Evolutionary conservation across 129 eudicot genomes (phyloP), one percentile per base, ranked within the genome.

Genomic region (Tagetes erecta): DNA sequence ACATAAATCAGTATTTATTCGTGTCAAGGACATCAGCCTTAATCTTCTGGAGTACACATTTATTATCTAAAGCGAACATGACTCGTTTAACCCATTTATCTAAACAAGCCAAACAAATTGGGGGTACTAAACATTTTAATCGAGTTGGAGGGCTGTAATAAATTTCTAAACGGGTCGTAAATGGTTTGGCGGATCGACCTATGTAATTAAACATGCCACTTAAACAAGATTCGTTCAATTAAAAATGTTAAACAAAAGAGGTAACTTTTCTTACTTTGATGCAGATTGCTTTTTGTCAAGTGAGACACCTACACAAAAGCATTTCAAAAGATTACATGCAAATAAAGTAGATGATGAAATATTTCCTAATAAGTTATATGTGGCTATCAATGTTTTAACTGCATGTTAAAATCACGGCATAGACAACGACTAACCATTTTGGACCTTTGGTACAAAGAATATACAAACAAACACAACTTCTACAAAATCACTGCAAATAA

Each of bases 261-360:
- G 37, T 10, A 69, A 70, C 3, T 6, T 47, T 63, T 35, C 87
- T 39, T 84, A 89, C 96, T 67, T 63, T 35, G 84, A 70, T 34
- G 80, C 11, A 34, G 82, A 47, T 62, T 69, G 63, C 74, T 78
- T 75, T 58, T 66, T 55, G 65, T 72, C 92, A 76, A 55, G 69
- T 8, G 69, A 77, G 64, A 45, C 75, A 83, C 87, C 97, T 84
- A 80, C 66, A 73, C 6, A 49, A 68, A 78, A 42, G 27, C 67
- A 30, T 10, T 62, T 69, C n/a, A 71, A 14, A 51, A 30, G 31
- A 60, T 40, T 38, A 65, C 34, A 66, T 65, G 67, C 74, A 55
- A 3, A 50, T 51, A 44, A 62, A 64, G 62, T 33, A 60, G 53
- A 70, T 35, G 64, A 12, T 39, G 70, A 6, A 1, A 68, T 9